A percentile compares a stretch with the other conserved stretches of the same genome.
Conservation (phyloP, 2,329 filamentous ascomycete species). For the Emergomyces orientalis region DNA sequence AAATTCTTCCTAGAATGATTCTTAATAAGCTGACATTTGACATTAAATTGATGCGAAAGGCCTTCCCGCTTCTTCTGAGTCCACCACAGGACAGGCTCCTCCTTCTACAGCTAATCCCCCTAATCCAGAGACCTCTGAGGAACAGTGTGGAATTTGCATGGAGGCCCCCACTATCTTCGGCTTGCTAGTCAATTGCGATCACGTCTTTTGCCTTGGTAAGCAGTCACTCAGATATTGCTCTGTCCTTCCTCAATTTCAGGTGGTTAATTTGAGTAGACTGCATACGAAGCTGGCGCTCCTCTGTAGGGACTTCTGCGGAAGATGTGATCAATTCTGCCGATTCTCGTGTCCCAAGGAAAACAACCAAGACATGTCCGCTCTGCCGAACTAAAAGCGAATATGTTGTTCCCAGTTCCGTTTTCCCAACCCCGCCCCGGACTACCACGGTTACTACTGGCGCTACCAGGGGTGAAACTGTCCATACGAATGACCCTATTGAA, state of each 20-base stretch:
- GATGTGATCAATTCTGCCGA: constrained; percentile 9
- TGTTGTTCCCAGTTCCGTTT: constrained; percentile 22
- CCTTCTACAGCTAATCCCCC: not conserved
- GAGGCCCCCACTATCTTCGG: constrained; percentile 23
- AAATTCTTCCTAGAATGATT: not conserved
- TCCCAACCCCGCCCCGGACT: constrained; percentile 17
- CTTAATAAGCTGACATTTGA: not conserved
- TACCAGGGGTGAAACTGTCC: not conserved
- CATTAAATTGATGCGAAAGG: not conserved
- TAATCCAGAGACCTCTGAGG: not conserved
- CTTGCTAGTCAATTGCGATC: constrained; percentile 22
- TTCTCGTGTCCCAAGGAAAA: constrained; percentile 14
- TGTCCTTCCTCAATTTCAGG: not conserved
- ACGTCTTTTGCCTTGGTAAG: constrained; percentile 25
- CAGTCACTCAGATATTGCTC: not conserved
- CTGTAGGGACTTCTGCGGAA: constrained; percentile 13
- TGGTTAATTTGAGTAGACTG: constrained; percentile 16
- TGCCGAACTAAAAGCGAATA: constrained; percentile 23
- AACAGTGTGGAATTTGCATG: constrained; percentile 23
- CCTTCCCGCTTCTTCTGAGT: not conserved
- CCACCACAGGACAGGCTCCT: not conserved
- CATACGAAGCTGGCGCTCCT: constrained; percentile 23
- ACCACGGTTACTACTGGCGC: not conserved
- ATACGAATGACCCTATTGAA: constrained; percentile 5
- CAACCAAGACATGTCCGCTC: constrained; percentile 23